These are phyloP conservation scores for Cicer cuneatum DNA, from an alignment of 306 rosid species.

Conservation along the genomic window DNA sequence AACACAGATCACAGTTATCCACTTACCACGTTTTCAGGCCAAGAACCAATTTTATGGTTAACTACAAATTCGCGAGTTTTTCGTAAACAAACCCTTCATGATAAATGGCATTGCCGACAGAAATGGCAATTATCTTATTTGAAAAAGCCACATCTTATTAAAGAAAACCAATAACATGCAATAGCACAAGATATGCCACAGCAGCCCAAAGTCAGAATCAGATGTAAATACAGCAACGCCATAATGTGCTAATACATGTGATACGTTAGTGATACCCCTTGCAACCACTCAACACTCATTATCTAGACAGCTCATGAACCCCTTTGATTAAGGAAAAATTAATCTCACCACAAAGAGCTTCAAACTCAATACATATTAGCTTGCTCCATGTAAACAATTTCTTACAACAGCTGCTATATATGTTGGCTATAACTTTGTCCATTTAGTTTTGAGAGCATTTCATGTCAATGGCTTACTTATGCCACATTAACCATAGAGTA, in stretches of 20 bases:
- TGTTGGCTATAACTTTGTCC: no score
- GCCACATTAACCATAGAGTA: neutral
- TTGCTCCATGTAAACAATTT: no score
- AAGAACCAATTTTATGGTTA: no score
- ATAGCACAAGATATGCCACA: neutral
- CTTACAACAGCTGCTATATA: no score
- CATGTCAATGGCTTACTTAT: neutral
- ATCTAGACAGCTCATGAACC: neutral
- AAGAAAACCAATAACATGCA: neutral
- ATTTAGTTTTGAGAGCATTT: no score
- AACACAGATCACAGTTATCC: no score
- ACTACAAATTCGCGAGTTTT: no score
- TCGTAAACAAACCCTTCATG: no score
- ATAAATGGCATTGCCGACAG: neutral
- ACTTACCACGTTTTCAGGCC: no score
- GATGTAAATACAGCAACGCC: neutral
- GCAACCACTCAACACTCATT: neutral
- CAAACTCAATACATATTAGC: no score
- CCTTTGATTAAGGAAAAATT: constrained; percentile 17
- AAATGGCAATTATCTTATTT: neutral
- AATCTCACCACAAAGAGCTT: neutral
- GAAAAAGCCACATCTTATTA: neutral
- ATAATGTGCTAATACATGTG: neutral
- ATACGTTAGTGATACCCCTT: neutral
- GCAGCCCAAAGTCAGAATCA: neutral